These are phyloP conservation scores for Paecilomyces formosus DNA, from an alignment of 2,329 filamentous ascomycete genomes.

Conservation along the genomic window DNA sequence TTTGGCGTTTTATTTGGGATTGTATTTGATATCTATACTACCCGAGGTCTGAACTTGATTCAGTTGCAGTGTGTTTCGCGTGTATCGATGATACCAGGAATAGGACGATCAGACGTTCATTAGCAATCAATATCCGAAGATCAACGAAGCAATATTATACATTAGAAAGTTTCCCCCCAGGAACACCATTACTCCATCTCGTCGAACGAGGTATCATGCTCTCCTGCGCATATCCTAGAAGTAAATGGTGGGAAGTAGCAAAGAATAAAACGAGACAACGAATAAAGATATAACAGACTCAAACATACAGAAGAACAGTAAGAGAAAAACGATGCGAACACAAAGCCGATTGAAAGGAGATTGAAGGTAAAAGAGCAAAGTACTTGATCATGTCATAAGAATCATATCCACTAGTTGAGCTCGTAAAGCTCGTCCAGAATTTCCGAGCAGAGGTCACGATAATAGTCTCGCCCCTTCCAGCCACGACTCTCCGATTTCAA, in stretches of 20 bases:
- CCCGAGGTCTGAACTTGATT: not conserved
- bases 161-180: not conserved
- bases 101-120: not conserved
- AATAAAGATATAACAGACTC: not conserved
- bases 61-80: not conserved
- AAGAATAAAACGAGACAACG: not conserved
- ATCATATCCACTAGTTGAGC: conserved; percentile 5
- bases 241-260: not conserved
- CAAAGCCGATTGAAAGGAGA: not conserved
- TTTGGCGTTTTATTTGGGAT: not conserved
- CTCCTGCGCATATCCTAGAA: not conserved
- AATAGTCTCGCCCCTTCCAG: conserved; percentile 32
- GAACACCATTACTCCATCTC: not conserved
- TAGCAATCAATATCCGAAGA: not conserved
- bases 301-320: not conserved
- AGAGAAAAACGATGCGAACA: not conserved
- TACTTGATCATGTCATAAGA: not conserved
- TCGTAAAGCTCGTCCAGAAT: conserved; percentile 29
- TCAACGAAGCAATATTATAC: not conserved
- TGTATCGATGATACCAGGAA: not conserved
- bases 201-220: not conserved
- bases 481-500: conserved; percentile 20
- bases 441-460: conserved; percentile 26
- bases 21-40: not conserved
- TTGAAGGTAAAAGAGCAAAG: not conserved